phyloP scores from a whole-genome alignment of 2,329 filamentous ascomycete genomes.

The Teratosphaeriaceae sp. region DNA sequence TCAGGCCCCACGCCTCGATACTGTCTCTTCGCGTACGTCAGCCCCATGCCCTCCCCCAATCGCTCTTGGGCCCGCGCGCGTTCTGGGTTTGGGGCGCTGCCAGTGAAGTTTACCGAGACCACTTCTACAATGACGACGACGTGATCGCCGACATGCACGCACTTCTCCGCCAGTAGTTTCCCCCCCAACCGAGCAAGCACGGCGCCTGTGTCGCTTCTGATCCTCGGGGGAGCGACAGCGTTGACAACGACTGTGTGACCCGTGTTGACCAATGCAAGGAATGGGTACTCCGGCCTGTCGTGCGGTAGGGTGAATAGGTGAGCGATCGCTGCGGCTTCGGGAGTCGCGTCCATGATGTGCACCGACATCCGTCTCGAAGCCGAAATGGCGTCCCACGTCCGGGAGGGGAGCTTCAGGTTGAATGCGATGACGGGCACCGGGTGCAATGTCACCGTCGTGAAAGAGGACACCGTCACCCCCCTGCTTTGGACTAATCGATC shows the following conservation, averaged over 20 bases:
- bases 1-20: constrained; percentile 13
- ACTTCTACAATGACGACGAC: constrained; percentile 42
- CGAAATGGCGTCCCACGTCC: constrained; percentile 48
- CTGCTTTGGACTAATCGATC: constrained; percentile 20
- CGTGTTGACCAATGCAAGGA: constrained; percentile 11
- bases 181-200: constrained; percentile 30
- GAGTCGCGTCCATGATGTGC: constrained; percentile 39
- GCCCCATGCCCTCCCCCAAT: background rate
- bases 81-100: background rate
- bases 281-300: constrained; percentile 15
- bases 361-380: constrained; percentile 39
- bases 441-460: constrained; percentile 51
- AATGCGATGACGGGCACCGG: constrained; percentile 54
- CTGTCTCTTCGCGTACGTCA: constrained; percentile 17
- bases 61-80: background rate
- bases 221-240: background rate
- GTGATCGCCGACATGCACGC: constrained; percentile 40
- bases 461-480: constrained; percentile 56
- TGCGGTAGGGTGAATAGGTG: constrained; percentile 26
- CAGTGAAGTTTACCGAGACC: background rate
- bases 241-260: no score
- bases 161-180: constrained; percentile 29
- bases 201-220: constrained; percentile 4
- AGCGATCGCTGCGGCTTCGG: constrained; percentile 26
- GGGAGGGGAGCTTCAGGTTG: constrained; percentile 52